A percentile compares a stretch with the other conserved stretches of the same genome.
phyloP scores from a whole-genome alignment of 1,284 basidiomycete species.

The Cryptococcus maquisensis region DNA sequence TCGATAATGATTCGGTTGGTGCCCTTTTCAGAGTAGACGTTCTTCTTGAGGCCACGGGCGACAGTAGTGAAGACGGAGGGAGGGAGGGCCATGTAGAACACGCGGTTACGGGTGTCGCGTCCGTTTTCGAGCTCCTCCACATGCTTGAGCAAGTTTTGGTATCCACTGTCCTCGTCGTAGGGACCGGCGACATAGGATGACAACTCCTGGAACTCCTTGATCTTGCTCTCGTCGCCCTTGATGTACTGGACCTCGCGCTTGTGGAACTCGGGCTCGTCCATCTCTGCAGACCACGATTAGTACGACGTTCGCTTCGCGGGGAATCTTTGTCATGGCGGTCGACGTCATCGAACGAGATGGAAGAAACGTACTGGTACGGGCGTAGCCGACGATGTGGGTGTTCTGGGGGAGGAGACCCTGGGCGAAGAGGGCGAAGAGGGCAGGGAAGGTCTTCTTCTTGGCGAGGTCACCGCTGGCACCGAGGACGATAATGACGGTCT shows the following conservation, averaged over 20 bases:
- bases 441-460: slow-evolving; percentile 99
- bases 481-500: slow-evolving; percentile 85
- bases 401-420: slow-evolving; percentile 74
- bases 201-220: slow-evolving; percentile 75
- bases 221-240: slow-evolving; percentile 65
- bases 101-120: slow-evolving; percentile 58
- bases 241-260: slow-evolving; percentile 77
- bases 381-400: slow-evolving; percentile 88
- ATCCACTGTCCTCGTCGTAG: slow-evolving; percentile 78
- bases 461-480: slow-evolving; percentile 97
- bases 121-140: slow-evolving; percentile 72
- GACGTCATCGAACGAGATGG: not conserved
- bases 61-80: slow-evolving; percentile 90
- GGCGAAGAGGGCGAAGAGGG: slow-evolving; percentile 80
- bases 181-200: slow-evolving; percentile 78
- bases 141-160: slow-evolving; percentile 68
- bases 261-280: slow-evolving; percentile 80
- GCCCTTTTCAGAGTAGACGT: slow-evolving; percentile 69
- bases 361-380: slow-evolving; percentile 62
- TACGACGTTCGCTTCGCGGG: not conserved
- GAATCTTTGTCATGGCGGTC: not conserved
- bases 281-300: slow-evolving; percentile 52
- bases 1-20: slow-evolving; percentile 89
- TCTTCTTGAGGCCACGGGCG: slow-evolving; percentile 71
- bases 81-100: slow-evolving; percentile 92